Evolutionary conservation across 1,139 yeast species (phyloP).

Genomic region (Arxiozyma slooffiae): DNA sequence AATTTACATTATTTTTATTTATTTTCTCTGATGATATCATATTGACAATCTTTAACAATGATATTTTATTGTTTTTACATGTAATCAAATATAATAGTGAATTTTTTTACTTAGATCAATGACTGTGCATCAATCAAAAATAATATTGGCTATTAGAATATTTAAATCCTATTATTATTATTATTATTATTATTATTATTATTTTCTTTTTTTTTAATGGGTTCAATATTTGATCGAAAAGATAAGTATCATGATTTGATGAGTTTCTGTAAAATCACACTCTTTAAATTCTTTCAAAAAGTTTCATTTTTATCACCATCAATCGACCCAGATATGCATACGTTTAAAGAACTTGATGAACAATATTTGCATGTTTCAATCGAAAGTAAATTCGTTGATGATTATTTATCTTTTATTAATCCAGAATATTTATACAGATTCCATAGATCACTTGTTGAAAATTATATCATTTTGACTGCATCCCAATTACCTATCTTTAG

Average conservation of each 20-base stretch:
- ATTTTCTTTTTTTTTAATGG: slow-evolving; percentile 15
- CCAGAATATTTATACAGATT: slow-evolving; percentile 26
- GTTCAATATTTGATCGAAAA: slow-evolving; percentile 20
- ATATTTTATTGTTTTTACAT: slow-evolving; percentile 27
- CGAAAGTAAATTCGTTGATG: slow-evolving; percentile 14
- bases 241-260: slow-evolving; percentile 22
- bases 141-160: slow-evolving; percentile 16
- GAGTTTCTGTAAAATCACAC: slow-evolving; percentile 22
- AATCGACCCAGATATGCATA: not conserved
- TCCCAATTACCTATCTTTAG: slow-evolving; percentile 23
- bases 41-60: slow-evolving; percentile 12
- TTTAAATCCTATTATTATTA: slow-evolving; percentile 13
- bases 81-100: slow-evolving; percentile 26
- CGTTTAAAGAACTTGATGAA: slow-evolving; percentile 21
- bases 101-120: slow-evolving; percentile 14
- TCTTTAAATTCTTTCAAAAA: slow-evolving; percentile 25
- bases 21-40: slow-evolving; percentile 15
- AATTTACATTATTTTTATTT: slow-evolving; percentile 22
- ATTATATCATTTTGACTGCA: slow-evolving; percentile 16
- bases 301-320: slow-evolving; percentile 23
- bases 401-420: slow-evolving; percentile 27
- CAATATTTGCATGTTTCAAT: slow-evolving; percentile 18
- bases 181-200: too few relatives aligned
- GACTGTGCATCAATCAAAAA: slow-evolving; percentile 8
- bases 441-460: slow-evolving; percentile 17